Evolutionary conservation across 2,329 filamentous ascomycete species (phyloP).

Genomic region (Pseudonectria buxi): DNA sequence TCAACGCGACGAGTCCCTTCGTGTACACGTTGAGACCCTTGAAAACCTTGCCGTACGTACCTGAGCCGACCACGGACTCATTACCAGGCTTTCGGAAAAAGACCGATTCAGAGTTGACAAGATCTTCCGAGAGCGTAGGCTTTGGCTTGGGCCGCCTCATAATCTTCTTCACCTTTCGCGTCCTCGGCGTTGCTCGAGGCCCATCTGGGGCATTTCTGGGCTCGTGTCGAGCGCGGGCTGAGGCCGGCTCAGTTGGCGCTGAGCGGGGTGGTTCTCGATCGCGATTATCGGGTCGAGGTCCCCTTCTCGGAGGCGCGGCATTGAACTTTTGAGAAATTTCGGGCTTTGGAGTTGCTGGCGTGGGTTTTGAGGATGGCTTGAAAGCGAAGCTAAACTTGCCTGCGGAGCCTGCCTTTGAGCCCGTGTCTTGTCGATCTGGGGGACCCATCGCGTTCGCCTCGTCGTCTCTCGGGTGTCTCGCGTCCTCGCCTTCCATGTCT

Average conservation of each 20-base stretch:
- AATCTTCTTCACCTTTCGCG: slow-evolving; percentile 59
- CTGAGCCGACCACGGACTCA: slow-evolving; percentile 90
- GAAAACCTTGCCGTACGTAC: slow-evolving; percentile 93
- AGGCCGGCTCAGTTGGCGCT: slow-evolving; percentile 49
- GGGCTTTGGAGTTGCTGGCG: slow-evolving; percentile 51
- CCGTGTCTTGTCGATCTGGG: slow-evolving; percentile 48
- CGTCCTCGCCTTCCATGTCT: slow-evolving; percentile 6
- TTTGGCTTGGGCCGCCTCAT: slow-evolving; percentile 65
- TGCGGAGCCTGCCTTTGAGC: slow-evolving; percentile 38
- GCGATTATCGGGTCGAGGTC: slow-evolving; percentile 19
- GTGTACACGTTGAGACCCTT: slow-evolving; percentile 93
- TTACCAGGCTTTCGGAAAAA: slow-evolving; percentile 96
- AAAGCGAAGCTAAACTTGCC: slow-evolving; percentile 91
- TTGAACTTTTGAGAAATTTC: slow-evolving; percentile 66
- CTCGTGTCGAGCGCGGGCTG: slow-evolving; percentile 35
- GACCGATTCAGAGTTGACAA: slow-evolving; percentile 76
- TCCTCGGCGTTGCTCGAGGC: slow-evolving; percentile 38
- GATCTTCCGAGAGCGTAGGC: slow-evolving; percentile 63
- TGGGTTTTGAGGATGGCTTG: slow-evolving; percentile 62
- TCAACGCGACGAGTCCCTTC: slow-evolving; percentile 73
- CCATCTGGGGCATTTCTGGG: slow-evolving; percentile 27
- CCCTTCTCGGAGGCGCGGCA: slow-evolving; percentile 47
- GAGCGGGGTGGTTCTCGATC: slow-evolving; percentile 43
- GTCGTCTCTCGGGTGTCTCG: slow-evolving; percentile 34
- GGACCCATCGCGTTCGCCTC: slow-evolving; percentile 46